phyloP scores from a whole-genome alignment of 2,329 filamentous ascomycete species.

The Parascedosporium putredinis region DNA sequence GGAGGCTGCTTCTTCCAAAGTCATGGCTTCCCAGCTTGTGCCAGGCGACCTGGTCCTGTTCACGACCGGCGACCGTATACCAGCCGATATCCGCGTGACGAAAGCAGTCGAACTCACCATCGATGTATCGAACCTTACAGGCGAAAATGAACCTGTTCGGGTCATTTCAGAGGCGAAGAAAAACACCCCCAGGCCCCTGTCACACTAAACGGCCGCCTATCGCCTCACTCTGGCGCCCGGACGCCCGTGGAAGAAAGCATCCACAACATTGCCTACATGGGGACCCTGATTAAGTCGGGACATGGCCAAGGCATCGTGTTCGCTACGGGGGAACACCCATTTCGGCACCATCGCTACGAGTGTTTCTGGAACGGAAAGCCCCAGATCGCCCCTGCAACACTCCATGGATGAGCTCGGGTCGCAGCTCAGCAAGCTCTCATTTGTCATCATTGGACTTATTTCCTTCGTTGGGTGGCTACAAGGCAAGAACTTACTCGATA shows the following conservation, averaged over 20 bases:
- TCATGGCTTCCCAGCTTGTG: conserved; percentile 79
- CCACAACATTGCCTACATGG: conserved; percentile 96
- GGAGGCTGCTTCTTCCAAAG: conserved; percentile 68
- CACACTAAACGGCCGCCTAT: conserved; percentile 16
- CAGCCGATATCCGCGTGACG: conserved; percentile 90
- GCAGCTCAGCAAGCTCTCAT: conserved; percentile 93
- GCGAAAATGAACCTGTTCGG: conserved; percentile 86
- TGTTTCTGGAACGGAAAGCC: conserved; percentile 88
- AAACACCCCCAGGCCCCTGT: conserved; percentile 19
- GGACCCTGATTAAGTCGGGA: conserved; percentile 86
- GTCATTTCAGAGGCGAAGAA: conserved; percentile 56
- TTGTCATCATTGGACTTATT: conserved; percentile 86
- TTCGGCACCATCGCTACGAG: conserved; percentile 95
- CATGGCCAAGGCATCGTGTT: conserved; percentile 97
- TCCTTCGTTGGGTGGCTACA: conserved; percentile 83
- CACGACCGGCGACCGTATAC: conserved; percentile 90
- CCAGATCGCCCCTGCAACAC: conserved; percentile 82
- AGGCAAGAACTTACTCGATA: conserved; percentile 80
- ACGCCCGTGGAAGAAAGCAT: conserved; percentile 37
- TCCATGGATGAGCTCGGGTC: conserved; percentile 98
- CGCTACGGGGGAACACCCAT: conserved; percentile 84
- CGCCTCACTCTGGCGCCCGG: conserved; percentile 7
- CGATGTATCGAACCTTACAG: conserved; percentile 92
- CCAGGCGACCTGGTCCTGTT: conserved; percentile 90
- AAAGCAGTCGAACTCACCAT: conserved; percentile 83